A percentile compares a stretch with the other conserved stretches of the same genome.
These are phyloP conservation scores for Paramecium sexaurelia DNA, from an alignment of 73 alveolate species.

Conservation along the genomic window DNA sequence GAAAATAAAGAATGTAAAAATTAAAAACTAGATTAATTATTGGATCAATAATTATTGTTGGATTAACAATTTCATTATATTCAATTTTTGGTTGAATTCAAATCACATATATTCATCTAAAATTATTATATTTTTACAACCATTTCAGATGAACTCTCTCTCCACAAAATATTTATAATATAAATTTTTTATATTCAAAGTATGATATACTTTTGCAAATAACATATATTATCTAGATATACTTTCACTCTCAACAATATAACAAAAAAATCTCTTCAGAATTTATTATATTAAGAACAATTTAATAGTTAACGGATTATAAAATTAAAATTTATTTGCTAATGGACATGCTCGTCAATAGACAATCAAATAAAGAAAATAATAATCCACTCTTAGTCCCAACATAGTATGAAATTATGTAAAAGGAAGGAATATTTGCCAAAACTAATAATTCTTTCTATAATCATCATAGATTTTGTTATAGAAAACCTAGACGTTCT, in stretches of 20 bases:
- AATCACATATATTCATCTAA: too few species aligned
- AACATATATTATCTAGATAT: too few species aligned
- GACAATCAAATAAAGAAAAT: conserved; percentile 21
- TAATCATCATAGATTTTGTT: neutral
- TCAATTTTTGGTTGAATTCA: neutral
- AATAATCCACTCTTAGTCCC: conserved; percentile 37
- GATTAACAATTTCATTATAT: neutral
- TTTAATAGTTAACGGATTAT: conserved; percentile 7
- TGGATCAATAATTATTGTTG: neutral
- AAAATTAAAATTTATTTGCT: neutral
- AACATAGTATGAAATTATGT: neutral
- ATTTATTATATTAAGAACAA: neutral
- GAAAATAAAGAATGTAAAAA: neutral
- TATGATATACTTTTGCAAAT: too few species aligned
- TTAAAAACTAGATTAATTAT: neutral
- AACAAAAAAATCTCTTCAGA: too few species aligned
- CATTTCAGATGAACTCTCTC: too few species aligned
- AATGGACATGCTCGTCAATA: conserved; percentile 32
- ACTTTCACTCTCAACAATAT: too few species aligned
- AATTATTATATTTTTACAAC: too few species aligned
- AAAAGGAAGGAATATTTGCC: neutral
- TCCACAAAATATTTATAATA: too few species aligned
- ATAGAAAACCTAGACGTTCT: neutral
- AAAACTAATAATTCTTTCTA: neutral
- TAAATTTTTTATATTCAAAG: too few species aligned